These are phyloP conservation scores for Astragalus membranaceus DNA, from an alignment of 306 rosid genomes.

Conservation along the genomic window DNA sequence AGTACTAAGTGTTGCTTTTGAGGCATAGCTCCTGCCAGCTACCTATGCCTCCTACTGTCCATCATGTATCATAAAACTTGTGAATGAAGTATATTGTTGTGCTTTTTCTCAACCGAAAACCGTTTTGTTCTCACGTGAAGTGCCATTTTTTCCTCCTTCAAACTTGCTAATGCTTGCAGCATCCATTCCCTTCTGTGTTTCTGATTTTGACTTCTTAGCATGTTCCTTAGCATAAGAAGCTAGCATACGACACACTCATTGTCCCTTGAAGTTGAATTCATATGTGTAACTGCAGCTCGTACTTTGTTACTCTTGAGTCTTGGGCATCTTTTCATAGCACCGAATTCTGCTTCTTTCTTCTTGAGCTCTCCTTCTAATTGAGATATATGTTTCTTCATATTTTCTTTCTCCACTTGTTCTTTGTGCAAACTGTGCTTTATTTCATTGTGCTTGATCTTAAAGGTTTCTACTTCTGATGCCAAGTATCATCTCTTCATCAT, in stretches of 20 bases:
- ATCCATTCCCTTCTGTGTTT: constrained; percentile 35
- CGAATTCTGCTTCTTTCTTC: constrained; percentile 50
- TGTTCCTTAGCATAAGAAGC: constrained; percentile 15
- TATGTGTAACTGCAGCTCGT: constrained; percentile 26
- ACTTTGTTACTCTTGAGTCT: constrained; percentile 42
- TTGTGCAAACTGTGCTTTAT: constrained; percentile 32
- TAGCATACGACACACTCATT: constrained; percentile 8
- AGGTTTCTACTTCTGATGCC: constrained; percentile 44
- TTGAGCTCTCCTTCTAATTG: constrained; percentile 56
- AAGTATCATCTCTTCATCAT: constrained; percentile 31
- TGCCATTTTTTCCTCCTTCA: constrained; percentile 19
- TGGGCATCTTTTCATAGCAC: constrained; percentile 43
- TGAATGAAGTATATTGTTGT: too few relatives aligned
- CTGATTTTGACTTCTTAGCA: constrained; percentile 30
- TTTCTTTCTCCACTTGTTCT: constrained; percentile 58
- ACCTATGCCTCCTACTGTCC: too few relatives aligned
- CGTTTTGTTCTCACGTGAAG: constrained; percentile 16
- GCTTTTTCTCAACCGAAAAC: too few relatives aligned
- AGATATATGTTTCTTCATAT: constrained; percentile 45
- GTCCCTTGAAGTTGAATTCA: constrained; percentile 25
- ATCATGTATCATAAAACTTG: too few relatives aligned
- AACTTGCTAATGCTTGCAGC: constrained; percentile 24
- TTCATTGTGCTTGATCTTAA: constrained; percentile 45
- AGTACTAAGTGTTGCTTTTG: too few relatives aligned
- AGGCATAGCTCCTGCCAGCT: too few relatives aligned